A percentile compares a stretch with the other conserved stretches of the same genome.
These are phyloP conservation scores for Saccharomycopsis fermentans DNA, from an alignment of 805 yeast genomes.

Conservation along the genomic window DNA sequence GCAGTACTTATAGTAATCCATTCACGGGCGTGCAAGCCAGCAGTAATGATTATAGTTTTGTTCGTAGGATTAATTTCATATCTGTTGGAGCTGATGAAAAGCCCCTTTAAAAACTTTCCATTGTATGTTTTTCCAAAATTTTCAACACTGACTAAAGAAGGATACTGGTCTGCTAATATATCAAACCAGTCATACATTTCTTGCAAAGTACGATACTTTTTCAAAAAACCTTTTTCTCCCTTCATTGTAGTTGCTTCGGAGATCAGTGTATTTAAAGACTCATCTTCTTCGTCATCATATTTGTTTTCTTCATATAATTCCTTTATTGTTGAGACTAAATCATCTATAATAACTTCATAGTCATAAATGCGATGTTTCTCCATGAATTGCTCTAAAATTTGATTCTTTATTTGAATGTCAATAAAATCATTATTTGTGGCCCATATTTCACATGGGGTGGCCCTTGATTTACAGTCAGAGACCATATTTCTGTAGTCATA, in stretches of 20 bases:
- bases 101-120: conserved; percentile 57
- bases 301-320: conserved; percentile 4
- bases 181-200: conserved; percentile 69
- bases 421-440: conserved; percentile 34
- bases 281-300: neutral
- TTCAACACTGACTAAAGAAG: conserved; percentile 52
- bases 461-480: neutral
- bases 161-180: conserved; percentile 47
- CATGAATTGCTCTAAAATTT: neutral
- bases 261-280: too few species aligned
- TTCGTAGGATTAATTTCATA: conserved; percentile 31
- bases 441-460: conserved; percentile 32
- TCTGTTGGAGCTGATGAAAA: conserved; percentile 44
- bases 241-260: neutral
- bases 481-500: neutral
- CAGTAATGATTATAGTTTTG: conserved; percentile 65
- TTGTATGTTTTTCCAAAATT: conserved; percentile 68
- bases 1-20: conserved; percentile 74
- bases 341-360: conserved; percentile 18
- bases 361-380: neutral
- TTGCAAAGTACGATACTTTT: conserved; percentile 54
- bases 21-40: conserved; percentile 85
- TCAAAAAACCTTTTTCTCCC: conserved; percentile 41
- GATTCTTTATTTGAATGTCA: conserved; percentile 32
- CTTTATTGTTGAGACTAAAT: conserved; percentile 22